phyloP scores from a whole-genome alignment of 1,139 yeast genomes.

The Groenewaldozyma auringiensis region DNA sequence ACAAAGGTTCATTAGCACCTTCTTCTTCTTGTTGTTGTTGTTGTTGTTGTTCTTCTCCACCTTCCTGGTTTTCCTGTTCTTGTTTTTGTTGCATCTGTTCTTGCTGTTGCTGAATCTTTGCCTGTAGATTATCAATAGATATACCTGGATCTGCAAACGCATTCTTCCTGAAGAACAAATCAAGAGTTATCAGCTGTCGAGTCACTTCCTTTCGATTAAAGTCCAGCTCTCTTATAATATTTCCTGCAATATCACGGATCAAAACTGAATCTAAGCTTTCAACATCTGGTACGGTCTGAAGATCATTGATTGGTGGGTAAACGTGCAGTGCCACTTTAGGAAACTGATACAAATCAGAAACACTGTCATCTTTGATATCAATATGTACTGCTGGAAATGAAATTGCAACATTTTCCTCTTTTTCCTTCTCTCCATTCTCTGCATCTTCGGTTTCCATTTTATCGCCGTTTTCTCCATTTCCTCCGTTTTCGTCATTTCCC shows the following conservation, averaged over 20 bases:
- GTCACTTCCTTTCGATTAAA: constrained; percentile 87
- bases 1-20: constrained; percentile 16
- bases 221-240: constrained; percentile 70
- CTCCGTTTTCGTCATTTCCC: neutral
- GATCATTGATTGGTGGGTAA: constrained; percentile 45
- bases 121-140: constrained; percentile 62
- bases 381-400: constrained; percentile 34
- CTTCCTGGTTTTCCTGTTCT: constrained; percentile 33
- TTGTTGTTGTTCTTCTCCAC: constrained; percentile 2
- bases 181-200: constrained; percentile 69
- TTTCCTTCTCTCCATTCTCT: constrained; percentile 16
- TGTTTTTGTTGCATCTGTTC: constrained; percentile 1
- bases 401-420: constrained; percentile 14
- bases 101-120: constrained; percentile 5
- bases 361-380: constrained; percentile 16
- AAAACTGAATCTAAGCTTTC: constrained; percentile 54
- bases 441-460: constrained; percentile 2
- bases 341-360: constrained; percentile 4
- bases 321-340: constrained; percentile 62
- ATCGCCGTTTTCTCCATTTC: neutral
- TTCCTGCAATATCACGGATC: constrained; percentile 67
- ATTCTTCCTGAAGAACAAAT: constrained; percentile 59
- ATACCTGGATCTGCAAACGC: constrained; percentile 80
- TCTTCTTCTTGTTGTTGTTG: constrained; percentile 33
- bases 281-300: constrained; percentile 68